Conservation (phyloP, 2,329 filamentous ascomycete species). For the Aspergillus unguis region DNA sequence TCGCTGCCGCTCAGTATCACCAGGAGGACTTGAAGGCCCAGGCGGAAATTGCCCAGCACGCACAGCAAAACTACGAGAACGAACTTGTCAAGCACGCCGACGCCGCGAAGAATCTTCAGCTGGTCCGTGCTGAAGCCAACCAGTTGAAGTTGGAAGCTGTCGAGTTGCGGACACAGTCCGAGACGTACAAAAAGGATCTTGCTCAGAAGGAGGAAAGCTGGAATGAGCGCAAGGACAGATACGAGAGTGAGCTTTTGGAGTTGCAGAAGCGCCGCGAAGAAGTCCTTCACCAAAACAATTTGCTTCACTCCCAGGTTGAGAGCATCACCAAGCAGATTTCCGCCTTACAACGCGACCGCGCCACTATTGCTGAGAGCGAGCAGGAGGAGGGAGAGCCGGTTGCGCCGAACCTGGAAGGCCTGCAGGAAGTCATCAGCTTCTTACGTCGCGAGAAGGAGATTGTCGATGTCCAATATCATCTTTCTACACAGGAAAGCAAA, state of each 20-base stretch:
- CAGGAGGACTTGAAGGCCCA: constrained; percentile 90
- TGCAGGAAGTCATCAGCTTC: constrained; percentile 88
- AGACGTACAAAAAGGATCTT: constrained; percentile 77
- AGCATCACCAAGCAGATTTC: constrained; percentile 75
- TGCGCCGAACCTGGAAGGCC: constrained; percentile 63
- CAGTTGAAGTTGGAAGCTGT: constrained; percentile 75
- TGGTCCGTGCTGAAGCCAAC: constrained; percentile 75
- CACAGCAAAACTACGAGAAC: constrained; percentile 91
- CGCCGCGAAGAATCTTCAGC: constrained; percentile 80
- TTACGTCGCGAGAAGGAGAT: constrained; percentile 96
- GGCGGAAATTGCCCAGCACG: constrained; percentile 86
- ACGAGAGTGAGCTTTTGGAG: constrained; percentile 80
- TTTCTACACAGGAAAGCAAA: constrained; percentile 83
- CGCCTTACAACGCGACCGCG: constrained; percentile 71
- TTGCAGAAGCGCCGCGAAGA: constrained; percentile 77
- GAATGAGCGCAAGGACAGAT: constrained; percentile 73
- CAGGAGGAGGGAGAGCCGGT: constrained; percentile 47
- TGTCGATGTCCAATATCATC: constrained; percentile 89
- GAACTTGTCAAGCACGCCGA: constrained; percentile 94
- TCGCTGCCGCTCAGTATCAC: constrained; percentile 76
- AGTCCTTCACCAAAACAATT: constrained; percentile 80
- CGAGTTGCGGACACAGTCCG: constrained; percentile 72
- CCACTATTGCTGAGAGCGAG: constrained; percentile 52
- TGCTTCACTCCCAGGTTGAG: constrained; percentile 86
- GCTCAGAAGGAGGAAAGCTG: constrained; percentile 81